Base-by-base conservation (phyloP, 2,329 filamentous ascomycete species). In the Colletotrichum costaricense region DNA sequence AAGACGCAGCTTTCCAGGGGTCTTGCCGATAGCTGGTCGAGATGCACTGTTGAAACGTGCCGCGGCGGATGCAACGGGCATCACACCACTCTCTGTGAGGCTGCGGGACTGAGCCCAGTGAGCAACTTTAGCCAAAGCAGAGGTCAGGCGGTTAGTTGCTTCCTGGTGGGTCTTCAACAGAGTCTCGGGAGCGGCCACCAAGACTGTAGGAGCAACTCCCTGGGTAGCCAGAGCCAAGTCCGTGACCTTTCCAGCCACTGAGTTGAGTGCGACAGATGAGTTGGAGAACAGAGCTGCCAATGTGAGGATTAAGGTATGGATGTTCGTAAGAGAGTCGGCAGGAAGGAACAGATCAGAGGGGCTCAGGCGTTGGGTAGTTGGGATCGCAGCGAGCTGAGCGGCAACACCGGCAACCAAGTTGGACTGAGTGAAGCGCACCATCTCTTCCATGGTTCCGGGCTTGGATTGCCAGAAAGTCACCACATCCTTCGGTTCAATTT, bases 401-500 rank as follows among this genome's bases (percentile, higher is more conserved):
- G 93, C 93, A 75, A 96, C 90, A 63, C 91, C 96, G n/a, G 97
- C 89, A n/a, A 95, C 91, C n/a, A 99, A 84, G 80, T 98, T 98
- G 72, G 84, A 86, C 73, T 96, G 93, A 1, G 92, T 93, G 84
- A 97, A 98, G 76, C 94, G 91, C 38, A 97, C 90, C 81, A 97
- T 91, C 72, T 97, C 91, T 75, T 90, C 90, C 52, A 86, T 81
- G 5, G 86, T 84, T 74, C 82, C 86, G 28, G 81, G 82, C 78
- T 84, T 87, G 72, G 82, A 85, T 81, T 88, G 89, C 91, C 92
- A 94, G 78, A 96, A 93, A 52, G 91, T 88, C 58, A 94, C 85
- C 16, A 93, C 80, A 60, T 91, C 89, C 69, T 86, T 86, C 4
- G 89, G 84, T 54, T 86, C 83, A 28, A 82, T 80, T 70, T 88